Evolutionary conservation across 1,139 yeast species (phyloP).

Genomic region (Blastobotrys raffinosifermentans): DNA sequence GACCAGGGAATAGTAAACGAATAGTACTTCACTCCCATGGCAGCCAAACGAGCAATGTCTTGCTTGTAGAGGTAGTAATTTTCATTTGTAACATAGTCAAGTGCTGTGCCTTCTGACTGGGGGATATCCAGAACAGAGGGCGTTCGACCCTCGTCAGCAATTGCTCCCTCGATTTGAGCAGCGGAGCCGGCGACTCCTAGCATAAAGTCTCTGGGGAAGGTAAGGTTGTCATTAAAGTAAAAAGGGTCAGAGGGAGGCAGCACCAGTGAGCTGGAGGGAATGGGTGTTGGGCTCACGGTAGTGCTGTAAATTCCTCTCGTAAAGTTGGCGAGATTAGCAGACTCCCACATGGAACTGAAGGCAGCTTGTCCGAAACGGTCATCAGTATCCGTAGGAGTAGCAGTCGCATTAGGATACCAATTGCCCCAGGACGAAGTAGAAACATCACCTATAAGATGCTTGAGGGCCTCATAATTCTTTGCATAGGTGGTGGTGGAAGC

Average conservation of each 20-base stretch:
- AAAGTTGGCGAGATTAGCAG: constrained; percentile 1
- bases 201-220: constrained; percentile 10
- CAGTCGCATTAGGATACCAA: constrained; percentile 5
- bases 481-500: neutral
- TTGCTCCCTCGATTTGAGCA: constrained; percentile 10
- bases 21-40: constrained; percentile 31
- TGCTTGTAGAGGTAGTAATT: constrained; percentile 33
- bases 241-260: constrained; percentile 1
- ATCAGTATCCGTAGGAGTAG: neutral
- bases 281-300: constrained; percentile 5
- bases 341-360: constrained; percentile 4
- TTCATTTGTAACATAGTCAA: constrained; percentile 24
- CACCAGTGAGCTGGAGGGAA: constrained; percentile 2
- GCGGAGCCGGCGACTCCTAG: constrained; percentile 12
- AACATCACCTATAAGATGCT: neutral
- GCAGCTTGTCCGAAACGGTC: constrained; percentile 5
- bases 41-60: constrained; percentile 31
- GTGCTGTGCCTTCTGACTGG: neutral
- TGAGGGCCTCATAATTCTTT: neutral
- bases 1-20: constrained; percentile 34
- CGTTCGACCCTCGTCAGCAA: constrained; percentile 8
- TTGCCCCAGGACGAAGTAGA: constrained; percentile 8
- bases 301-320: constrained; percentile 6
- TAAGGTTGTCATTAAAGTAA: constrained; percentile 7
- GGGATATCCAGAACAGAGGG: constrained; percentile 11